phyloP scores from a whole-genome alignment of 2,329 filamentous ascomycete species.

The Geosmithia flava region DNA sequence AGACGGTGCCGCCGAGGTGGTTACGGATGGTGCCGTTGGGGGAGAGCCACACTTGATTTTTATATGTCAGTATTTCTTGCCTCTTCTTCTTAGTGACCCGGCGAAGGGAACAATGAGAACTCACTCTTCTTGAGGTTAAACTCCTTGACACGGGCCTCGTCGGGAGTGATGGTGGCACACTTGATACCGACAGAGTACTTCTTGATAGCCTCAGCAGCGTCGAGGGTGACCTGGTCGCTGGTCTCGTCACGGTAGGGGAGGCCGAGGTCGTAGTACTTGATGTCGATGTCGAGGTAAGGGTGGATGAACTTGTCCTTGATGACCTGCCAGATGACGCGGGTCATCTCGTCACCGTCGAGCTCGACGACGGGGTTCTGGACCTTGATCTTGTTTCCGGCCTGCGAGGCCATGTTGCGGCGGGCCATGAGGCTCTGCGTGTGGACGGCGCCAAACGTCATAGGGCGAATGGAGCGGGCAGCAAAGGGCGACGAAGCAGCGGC shows the following conservation, averaged over 20 bases:
- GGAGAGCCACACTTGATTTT: slow-evolving; percentile 75
- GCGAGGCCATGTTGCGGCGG: slow-evolving; percentile 50
- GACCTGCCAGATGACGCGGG: slow-evolving; percentile 94
- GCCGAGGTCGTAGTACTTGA: slow-evolving; percentile 96
- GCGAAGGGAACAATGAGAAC: slow-evolving; percentile 31
- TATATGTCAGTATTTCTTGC: background rate
- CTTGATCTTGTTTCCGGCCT: slow-evolving; percentile 67
- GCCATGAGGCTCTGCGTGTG: slow-evolving; percentile 33
- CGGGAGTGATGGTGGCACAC: slow-evolving; percentile 97
- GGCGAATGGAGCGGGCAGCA: slow-evolving; percentile 24
- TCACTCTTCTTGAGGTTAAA: slow-evolving; percentile 97
- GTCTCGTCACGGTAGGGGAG: slow-evolving; percentile 93
- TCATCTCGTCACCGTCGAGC: slow-evolving; percentile 94
- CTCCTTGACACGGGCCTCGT: slow-evolving; percentile 92
- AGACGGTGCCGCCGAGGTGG: slow-evolving; percentile 81
- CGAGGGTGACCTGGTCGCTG: slow-evolving; percentile 88
- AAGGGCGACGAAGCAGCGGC: slow-evolving; percentile 12
- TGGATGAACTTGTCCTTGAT: slow-evolving; percentile 99
- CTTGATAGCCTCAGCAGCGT: slow-evolving; percentile 94
- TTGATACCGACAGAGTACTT: slow-evolving; percentile 99
- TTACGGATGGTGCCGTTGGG: slow-evolving; percentile 85
- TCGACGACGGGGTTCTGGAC: slow-evolving; percentile 99
- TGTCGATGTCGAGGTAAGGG: slow-evolving; percentile 91
- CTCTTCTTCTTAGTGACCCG: too few species aligned
- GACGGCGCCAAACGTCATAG: slow-evolving; percentile 38